These are phyloP conservation scores for Nemania sp. DNA, from an alignment of 2,329 filamentous ascomycete species.

Conservation along the genomic window DNA sequence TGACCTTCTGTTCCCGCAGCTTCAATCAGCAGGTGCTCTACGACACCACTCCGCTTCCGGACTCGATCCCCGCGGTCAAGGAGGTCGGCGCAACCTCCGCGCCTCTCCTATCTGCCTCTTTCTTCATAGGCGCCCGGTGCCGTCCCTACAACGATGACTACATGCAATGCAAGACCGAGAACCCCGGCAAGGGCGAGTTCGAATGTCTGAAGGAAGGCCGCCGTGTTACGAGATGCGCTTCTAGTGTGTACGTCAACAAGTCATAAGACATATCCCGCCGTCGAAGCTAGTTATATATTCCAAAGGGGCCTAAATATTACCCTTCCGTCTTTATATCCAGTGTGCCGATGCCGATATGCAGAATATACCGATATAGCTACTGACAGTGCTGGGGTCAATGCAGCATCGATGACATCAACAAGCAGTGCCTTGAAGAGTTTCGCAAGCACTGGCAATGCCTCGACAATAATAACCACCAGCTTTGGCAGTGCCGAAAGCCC, in stretches of 20 bases:
- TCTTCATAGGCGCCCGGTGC: conserved; percentile 97
- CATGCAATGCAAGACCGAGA: conserved; percentile 99
- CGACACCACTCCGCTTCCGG: conserved; percentile 95
- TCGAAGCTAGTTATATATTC: not conserved
- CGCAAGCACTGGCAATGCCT: conserved; percentile 94
- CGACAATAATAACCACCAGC: conserved; percentile 96
- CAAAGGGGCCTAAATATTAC: not conserved
- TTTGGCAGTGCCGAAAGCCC: conserved; percentile 91
- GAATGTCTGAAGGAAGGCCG: conserved; percentile 97
- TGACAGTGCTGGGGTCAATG: conserved; percentile 15
- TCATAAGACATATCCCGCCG: not conserved
- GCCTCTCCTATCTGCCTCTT: conserved; percentile 89
- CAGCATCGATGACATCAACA: conserved; percentile 95
- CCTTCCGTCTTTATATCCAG: not conserved
- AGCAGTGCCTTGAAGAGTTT: conserved; percentile 91
- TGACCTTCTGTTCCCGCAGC: conserved; percentile 61
- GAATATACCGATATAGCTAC: conserved; percentile 7
- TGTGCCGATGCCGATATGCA: not conserved
- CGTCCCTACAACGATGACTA: conserved; percentile 97
- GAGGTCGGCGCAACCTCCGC: conserved; percentile 95
- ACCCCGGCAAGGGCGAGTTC: conserved; percentile 88
- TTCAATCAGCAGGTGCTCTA: conserved; percentile 95
- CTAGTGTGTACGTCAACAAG: conserved; percentile 83
- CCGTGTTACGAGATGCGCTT: conserved; percentile 95
- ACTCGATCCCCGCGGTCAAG: conserved; percentile 89